A percentile compares a stretch with the other conserved stretches of the same genome.
These are phyloP conservation scores for Helenozyma baotianmanensis DNA, from an alignment of 805 yeast species.

Conservation along the genomic window DNA sequence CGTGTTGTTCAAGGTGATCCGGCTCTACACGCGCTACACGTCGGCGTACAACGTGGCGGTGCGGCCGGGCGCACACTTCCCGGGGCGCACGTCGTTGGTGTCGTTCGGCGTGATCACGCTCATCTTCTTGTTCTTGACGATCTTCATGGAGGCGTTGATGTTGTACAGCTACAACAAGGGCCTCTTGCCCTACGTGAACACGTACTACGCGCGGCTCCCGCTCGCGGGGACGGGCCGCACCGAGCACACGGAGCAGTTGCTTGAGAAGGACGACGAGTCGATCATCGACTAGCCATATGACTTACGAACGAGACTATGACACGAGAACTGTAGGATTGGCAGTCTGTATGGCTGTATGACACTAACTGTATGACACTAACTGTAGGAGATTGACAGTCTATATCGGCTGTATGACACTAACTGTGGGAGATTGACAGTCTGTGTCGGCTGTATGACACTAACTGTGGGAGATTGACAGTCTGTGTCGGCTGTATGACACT, in stretches of 20 bases:
- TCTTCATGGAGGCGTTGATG: constrained; percentile 17
- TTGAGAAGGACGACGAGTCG: constrained; percentile 2
- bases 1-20: constrained; percentile 42
- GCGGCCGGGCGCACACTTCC: constrained; percentile 34
- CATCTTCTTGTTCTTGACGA: constrained; percentile 32
- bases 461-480: no score
- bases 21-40: constrained; percentile 41
- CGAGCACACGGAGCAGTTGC: neutral
- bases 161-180: constrained; percentile 14
- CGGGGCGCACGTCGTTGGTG: constrained; percentile 42
- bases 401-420: no score
- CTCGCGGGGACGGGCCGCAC: constrained; percentile 1
- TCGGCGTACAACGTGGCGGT: constrained; percentile 27
- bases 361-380: no score
- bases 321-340: no score
- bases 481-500: no score
- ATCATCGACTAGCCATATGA: constrained; percentile 3
- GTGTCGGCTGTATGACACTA: no score
- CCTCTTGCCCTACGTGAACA: constrained; percentile 16
- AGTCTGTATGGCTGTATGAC: no score
- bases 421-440: no score
- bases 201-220: constrained; percentile 12
- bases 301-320: neutral
- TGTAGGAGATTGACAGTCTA: no score
- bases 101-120: constrained; percentile 42